Evolutionary conservation across 805 yeast species (phyloP).

Genomic region (Starmerella vaccinii): DNA sequence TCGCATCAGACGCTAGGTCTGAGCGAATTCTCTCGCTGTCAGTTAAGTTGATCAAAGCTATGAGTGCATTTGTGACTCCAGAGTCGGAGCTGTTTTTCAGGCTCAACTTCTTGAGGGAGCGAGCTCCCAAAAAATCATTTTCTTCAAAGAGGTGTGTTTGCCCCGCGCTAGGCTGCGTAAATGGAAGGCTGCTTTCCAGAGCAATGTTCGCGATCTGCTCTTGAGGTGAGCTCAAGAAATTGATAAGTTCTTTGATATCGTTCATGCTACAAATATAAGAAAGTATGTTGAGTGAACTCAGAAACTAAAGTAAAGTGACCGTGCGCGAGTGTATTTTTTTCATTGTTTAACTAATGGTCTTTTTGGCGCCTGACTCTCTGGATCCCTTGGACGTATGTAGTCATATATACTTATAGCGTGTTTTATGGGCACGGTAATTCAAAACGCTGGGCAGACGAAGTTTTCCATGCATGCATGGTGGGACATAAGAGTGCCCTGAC

Average conservation of each 20-base stretch:
- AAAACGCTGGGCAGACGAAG: neutral
- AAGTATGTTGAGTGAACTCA: neutral
- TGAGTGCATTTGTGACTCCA: constrained; percentile 52
- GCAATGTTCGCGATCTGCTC: constrained; percentile 76
- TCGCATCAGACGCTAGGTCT: constrained; percentile 53
- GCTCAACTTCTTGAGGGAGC: constrained; percentile 46
- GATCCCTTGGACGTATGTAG: neutral
- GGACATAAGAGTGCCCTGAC: neutral
- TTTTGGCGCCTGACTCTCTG: neutral
- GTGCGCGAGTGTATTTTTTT: no score
- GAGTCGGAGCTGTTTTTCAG: constrained; percentile 15
- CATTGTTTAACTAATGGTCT: neutral
- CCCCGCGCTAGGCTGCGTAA: constrained; percentile 46
- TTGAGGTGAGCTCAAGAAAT: constrained; percentile 70
- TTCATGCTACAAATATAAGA: neutral
- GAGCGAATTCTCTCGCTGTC: constrained; percentile 56
- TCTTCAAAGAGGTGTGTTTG: constrained; percentile 55
- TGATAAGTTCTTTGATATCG: constrained; percentile 42
- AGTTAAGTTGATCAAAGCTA: constrained; percentile 74
- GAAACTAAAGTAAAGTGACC: no score
- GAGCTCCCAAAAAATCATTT: constrained; percentile 59
- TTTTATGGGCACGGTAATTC: neutral
- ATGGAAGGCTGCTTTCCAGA: constrained; percentile 70
- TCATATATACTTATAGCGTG: neutral
- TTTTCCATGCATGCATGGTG: neutral